Evolutionary conservation across 179 eudicot species (phyloP).

Genomic region (Silene vulgaris): DNA sequence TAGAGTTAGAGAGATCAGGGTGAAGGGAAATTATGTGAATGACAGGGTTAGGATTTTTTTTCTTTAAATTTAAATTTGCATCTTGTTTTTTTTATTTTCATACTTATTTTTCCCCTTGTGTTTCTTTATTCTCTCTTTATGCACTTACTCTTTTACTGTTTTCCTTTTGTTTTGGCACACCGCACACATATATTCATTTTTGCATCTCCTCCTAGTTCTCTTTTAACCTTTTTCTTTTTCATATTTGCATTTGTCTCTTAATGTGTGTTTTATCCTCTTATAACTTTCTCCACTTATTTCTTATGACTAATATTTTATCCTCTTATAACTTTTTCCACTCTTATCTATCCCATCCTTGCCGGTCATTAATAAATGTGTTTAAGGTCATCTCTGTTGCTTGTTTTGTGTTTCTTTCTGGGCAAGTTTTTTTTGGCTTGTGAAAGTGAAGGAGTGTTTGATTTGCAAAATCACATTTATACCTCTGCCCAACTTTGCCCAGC

Average conservation of each 20-base stretch:
- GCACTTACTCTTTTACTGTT: not conserved
- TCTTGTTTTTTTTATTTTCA: not conserved
- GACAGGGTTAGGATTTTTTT: not conserved
- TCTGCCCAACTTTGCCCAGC: not conserved
- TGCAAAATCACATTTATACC: not conserved
- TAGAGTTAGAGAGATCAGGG: not conserved
- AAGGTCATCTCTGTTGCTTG: not conserved
- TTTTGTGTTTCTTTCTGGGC: not conserved
- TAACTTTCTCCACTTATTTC: not conserved
- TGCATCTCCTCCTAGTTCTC: not conserved
- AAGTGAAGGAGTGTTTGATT: not conserved
- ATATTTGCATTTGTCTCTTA: not conserved
- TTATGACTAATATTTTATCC: not conserved
- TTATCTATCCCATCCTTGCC: not conserved
- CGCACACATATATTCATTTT: not conserved
- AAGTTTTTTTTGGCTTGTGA: constrained; percentile 3
- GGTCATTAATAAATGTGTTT: not conserved
- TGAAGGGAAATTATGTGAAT: not conserved
- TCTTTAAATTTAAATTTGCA: not conserved
- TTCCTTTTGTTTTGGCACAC: constrained; percentile 10
- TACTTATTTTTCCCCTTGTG: not conserved
- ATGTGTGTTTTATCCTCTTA: not conserved
- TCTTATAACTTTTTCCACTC: not conserved
- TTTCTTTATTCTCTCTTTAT: not conserved
- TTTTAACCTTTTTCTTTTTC: not conserved